These are phyloP conservation scores for Termitomyces sp. DNA, from an alignment of 768 basidiomycete genomes.

Conservation along the genomic window DNA sequence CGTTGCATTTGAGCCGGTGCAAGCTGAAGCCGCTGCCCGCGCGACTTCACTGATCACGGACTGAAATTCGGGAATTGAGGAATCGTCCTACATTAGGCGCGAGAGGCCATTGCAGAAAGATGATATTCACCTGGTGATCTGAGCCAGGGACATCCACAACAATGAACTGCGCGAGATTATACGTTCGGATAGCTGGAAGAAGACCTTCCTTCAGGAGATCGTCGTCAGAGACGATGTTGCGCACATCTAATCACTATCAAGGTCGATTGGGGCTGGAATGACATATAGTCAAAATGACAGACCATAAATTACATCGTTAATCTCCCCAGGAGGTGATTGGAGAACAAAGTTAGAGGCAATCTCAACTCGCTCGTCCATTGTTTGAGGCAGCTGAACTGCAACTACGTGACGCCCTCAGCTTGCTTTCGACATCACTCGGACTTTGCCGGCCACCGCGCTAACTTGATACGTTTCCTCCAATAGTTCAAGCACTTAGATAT, in stretches of 20 bases:
- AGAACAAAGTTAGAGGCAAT: slow-evolving; percentile 75
- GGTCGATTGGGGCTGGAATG: background rate
- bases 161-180: slow-evolving; percentile 86
- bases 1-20: background rate
- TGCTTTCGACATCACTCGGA: slow-evolving; percentile 9
- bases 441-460: slow-evolving; percentile 11
- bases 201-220: slow-evolving; percentile 75
- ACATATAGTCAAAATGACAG: slow-evolving; percentile 14
- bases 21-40: slow-evolving; percentile 31
- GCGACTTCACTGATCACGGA: slow-evolving; percentile 78
- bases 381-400: background rate
- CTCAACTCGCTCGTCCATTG: slow-evolving; percentile 68
- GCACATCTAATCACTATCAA: slow-evolving; percentile 59
- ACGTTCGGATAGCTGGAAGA: slow-evolving; percentile 71
- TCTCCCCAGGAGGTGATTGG: slow-evolving; percentile 93
- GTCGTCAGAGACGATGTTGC: slow-evolving; percentile 86
- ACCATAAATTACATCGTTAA: slow-evolving; percentile 95
- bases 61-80: slow-evolving; percentile 31
- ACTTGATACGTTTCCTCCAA: background rate
- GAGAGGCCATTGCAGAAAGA: background rate
- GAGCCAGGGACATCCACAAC: slow-evolving; percentile 79
- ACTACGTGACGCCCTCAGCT: background rate
- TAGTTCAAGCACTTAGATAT: background rate
- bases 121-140: slow-evolving; percentile 62
- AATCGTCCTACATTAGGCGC: background rate